phyloP scores from a whole-genome alignment of 2,329 filamentous ascomycete species.

The Phyllosticta citriasiana region DNA sequence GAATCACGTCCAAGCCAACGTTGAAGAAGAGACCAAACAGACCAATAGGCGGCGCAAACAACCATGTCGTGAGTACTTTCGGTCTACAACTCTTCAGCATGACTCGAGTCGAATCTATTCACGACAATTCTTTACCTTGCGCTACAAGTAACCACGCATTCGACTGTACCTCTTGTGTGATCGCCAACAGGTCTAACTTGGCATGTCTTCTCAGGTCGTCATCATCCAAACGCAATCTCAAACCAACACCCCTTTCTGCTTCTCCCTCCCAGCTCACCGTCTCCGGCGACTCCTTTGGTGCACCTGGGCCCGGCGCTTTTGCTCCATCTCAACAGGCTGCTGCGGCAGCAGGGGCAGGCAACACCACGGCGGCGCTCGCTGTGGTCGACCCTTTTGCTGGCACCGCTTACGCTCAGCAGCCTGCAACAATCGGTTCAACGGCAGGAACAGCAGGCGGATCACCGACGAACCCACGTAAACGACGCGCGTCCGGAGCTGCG shows the following conservation, averaged over 20 bases:
- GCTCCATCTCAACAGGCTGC: background rate
- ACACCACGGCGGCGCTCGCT: slow-evolving; percentile 14
- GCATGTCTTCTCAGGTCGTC: background rate
- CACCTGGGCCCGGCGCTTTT: background rate
- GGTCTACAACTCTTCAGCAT: background rate
- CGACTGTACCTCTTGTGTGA: background rate
- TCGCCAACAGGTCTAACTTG: background rate
- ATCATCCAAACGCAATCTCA: slow-evolving; percentile 32
- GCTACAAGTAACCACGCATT: background rate
- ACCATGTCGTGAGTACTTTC: slow-evolving; percentile 8
- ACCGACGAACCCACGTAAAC: slow-evolving; percentile 33
- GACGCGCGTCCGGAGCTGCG: slow-evolving; percentile 27
- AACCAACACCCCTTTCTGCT: slow-evolving; percentile 31
- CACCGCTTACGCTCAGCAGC: slow-evolving; percentile 2
- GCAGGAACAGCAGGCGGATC: background rate
- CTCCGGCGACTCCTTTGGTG: slow-evolving; percentile 13
- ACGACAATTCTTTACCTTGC: background rate
- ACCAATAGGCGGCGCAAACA: background rate
- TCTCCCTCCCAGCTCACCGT: slow-evolving; percentile 27
- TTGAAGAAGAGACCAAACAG: background rate
- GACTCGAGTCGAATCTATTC: background rate
- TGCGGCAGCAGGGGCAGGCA: background rate
- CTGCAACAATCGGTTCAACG: background rate
- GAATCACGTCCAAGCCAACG: background rate
- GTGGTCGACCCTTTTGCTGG: slow-evolving; percentile 1